A percentile compares a stretch with the other conserved stretches of the same genome.
Conservation (phyloP, 352 stramenopile species). For the Pythium monospermum region DNA sequence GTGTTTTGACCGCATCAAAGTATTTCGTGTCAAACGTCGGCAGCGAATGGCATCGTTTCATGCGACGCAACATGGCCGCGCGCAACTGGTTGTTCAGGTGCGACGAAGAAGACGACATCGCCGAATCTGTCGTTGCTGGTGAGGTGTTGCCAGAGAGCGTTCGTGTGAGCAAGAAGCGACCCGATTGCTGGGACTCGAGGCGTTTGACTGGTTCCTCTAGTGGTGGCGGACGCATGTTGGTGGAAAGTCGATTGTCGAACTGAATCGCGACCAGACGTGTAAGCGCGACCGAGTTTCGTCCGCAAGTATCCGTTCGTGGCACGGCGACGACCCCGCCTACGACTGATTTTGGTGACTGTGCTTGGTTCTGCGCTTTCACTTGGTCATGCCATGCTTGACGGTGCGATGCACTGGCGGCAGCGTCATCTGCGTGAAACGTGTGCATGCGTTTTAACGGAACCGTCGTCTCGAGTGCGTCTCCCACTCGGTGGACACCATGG, state of each 20-base stretch:
- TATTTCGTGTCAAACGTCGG: constrained; percentile 37
- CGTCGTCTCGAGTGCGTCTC: neutral
- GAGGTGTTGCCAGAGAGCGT: neutral
- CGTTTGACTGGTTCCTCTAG: constrained; percentile 5
- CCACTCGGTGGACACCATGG: neutral
- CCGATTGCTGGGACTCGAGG: constrained; percentile 11
- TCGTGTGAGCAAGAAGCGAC: constrained; percentile 9
- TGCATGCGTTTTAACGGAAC: neutral
- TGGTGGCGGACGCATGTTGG: neutral
- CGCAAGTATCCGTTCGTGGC: too few relatives aligned
- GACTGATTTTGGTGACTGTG: too few relatives aligned
- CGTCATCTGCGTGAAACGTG: neutral
- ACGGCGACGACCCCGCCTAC: too few relatives aligned
- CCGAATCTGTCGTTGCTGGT: neutral
- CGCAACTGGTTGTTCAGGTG: too few relatives aligned
- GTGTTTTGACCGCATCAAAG: constrained; percentile 28
- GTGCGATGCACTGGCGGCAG: neutral
- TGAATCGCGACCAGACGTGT: too few relatives aligned
- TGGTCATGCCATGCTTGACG: too few relatives aligned
- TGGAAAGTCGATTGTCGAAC: too few relatives aligned
- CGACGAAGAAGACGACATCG: neutral
- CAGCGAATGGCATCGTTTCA: constrained; percentile 43
- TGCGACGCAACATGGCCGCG: constrained; percentile 13
- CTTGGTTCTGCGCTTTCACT: too few relatives aligned
- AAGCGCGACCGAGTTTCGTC: too few relatives aligned